Evolutionary conservation across 768 basidiomycete genomes (phyloP), one percentile per base, ranked within the genome.

Genomic region (Pisolithus marmoratus): DNA sequence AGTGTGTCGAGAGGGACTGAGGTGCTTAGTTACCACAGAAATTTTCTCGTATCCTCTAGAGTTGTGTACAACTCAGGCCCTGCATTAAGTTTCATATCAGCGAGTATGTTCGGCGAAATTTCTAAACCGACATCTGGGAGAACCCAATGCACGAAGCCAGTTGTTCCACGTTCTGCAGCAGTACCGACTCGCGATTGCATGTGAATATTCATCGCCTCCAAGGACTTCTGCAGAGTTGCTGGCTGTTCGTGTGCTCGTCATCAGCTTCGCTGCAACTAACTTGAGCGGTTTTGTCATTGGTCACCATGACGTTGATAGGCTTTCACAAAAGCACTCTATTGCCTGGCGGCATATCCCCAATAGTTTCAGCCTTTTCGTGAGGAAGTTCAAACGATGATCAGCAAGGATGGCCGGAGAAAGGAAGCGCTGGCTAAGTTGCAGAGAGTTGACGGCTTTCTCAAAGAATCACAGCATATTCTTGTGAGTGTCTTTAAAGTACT

Each of bases 381-480:
- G 43, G 76, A 78, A 52, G 60, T 71, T 8, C 70, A 72, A 24
- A 37, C 44, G 0, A 59, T 67, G 42, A 29, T 62, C 45, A 3
- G 53, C 43, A 17, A 37, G 1, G 23, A 51, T 45, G 19, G 48
- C n/a, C 22, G 31, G 46, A 17, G 53, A 46, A 41, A 53, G 20
- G 26, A 4, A 46, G 8, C 60, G 5, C 20, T 73, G 22, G 55
- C 36, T 15, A 65, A 67, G 34, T 64, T 72, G 63, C 65, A 55
- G 55, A 70, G 68, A 51, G 40, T 74, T 6, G 74, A 76, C 49
- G 75, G 71, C 51, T 74, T 77, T 47, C 37, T 76, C 38, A 70
- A 64, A 49, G 74, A 73, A 45, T 60, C 63, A 3, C 62, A 66
- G 37, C 68, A 72, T 1, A 50, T 66, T 8, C 11, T 38, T 19